phyloP scores from a whole-genome alignment of 108 stramenopile genomes.

The Schizochytrium sp. region DNA sequence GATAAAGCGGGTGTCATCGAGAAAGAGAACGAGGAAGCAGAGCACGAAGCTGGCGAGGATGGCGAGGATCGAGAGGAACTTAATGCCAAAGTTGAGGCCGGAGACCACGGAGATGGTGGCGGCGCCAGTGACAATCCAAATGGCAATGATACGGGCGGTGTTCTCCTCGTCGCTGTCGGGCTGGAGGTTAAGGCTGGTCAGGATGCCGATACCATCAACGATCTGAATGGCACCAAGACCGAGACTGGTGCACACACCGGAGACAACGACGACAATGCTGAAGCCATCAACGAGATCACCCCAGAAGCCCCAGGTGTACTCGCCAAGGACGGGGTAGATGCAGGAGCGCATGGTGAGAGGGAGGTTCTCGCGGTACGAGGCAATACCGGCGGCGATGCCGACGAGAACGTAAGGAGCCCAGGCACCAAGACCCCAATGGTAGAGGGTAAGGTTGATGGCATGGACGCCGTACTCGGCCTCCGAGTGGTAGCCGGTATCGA shows the following conservation, averaged over 20 bases:
- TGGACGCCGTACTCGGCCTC: not conserved
- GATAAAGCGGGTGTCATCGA: conserved; percentile 55
- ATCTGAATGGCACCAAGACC: conserved; percentile 54
- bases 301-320: conserved; percentile 57
- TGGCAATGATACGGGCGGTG: conserved; percentile 16
- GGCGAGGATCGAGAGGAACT: conserved; percentile 45
- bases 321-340: conserved; percentile 53
- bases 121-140: conserved; percentile 45
- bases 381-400: conserved; percentile 41
- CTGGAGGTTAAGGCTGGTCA: not conserved
- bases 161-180: not conserved
- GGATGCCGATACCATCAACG: conserved; percentile 32
- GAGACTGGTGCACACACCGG: conserved; percentile 54
- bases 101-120: conserved; percentile 51
- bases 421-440: conserved; percentile 58
- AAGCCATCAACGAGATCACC: conserved; percentile 57
- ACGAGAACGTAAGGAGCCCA: conserved; percentile 52
- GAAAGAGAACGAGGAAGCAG: conserved; percentile 37
- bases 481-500: conserved; percentile 40
- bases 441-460: conserved; percentile 46
- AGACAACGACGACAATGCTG: conserved; percentile 48
- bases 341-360: conserved; percentile 48
- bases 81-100: conserved; percentile 52
- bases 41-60: conserved; percentile 40
- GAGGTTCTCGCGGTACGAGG: conserved; percentile 38